phyloP scores from a whole-genome alignment of 1,284 basidiomycete genomes.

The Cryptococcus depauperatus region DNA sequence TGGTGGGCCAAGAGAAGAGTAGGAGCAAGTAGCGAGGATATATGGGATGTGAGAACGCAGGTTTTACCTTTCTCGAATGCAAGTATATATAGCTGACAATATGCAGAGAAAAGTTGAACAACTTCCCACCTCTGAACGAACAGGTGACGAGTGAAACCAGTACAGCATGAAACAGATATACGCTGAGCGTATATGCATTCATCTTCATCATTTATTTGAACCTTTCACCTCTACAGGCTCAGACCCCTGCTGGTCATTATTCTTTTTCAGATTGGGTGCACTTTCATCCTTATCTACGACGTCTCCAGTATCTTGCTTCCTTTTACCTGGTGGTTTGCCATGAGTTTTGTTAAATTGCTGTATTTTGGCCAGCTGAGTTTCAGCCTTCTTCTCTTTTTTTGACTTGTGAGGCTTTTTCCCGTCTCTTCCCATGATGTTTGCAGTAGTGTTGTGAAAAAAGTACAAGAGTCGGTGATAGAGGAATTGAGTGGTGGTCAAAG shows the following conservation, averaged over 20 bases:
- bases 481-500: no score
- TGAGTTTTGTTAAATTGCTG: conserved; percentile 8
- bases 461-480: no score
- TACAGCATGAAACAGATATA: conserved; percentile 7
- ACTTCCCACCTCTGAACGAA: conserved; percentile 38
- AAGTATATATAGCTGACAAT: neutral
- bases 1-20: conserved; percentile 78
- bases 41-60: conserved; percentile 81
- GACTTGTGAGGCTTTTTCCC: conserved; percentile 4
- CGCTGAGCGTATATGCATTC: no score
- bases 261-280: no score
- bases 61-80: conserved; percentile 23
- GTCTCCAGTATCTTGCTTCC: conserved; percentile 4
- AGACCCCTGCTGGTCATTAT: no score
- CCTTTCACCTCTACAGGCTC: no score
- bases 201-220: neutral
- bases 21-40: conserved; percentile 75
- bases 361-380: conserved; percentile 14
- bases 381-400: conserved; percentile 22
- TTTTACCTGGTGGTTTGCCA: conserved; percentile 12
- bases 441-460: no score
- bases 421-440: no score
- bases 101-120: conserved; percentile 30
- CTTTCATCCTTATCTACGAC: no score
- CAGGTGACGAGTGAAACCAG: conserved; percentile 16